Base-by-base conservation (phyloP, 75 land plant species). In the Isoetes taiwanensis region DNA sequence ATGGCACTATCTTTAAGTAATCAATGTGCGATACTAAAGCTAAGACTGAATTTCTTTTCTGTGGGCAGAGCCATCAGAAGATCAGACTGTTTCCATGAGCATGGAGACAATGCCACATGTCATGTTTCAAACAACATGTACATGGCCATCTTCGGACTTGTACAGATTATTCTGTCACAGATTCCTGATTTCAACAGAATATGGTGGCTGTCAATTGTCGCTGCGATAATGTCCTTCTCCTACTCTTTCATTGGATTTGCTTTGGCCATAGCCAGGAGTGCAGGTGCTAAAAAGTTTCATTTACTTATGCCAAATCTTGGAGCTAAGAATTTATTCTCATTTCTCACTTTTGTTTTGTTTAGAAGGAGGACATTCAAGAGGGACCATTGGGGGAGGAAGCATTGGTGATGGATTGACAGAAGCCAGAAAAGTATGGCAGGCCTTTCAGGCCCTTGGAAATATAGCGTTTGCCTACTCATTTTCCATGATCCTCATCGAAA, bases 401-500 rank as follows among this genome's bases (percentile, higher is more conserved):
- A 12, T 14, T 2, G 27, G 29, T 32, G 10, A 4, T 30, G n/a
- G 3, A 0, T 21, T 59, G 3, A 37, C 19, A 33, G 4, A 43
- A 11, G 52, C 21, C 1, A 2, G 27, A 33, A 83, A 83, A 64
- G 63, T 77, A 1, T 83, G 87, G 87, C 32, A 70, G 19, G 79
- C 59, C 31, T 80, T 83, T 62, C 87, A 80, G 63, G 87, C 87
- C 19, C 59, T 83, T 32, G 87, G 87, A 0, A 64, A 83, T 66
- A 83, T 83, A 2, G 87, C 87, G 14, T 83, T 77, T 43, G 80
- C 87, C 2, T 83, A 78, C 66, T 71, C 80, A n/a, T 83, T 66
- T 33, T 76, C 84, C 23, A 56, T 71, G 30, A 59, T 83, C 26
- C 87, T 83, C 35, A 71, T 83, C 0, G 87, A 83, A 54, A 83